Evolutionary conservation across 1,284 basidiomycete genomes (phyloP).

Genomic region (Takashimella tepidaria): DNA sequence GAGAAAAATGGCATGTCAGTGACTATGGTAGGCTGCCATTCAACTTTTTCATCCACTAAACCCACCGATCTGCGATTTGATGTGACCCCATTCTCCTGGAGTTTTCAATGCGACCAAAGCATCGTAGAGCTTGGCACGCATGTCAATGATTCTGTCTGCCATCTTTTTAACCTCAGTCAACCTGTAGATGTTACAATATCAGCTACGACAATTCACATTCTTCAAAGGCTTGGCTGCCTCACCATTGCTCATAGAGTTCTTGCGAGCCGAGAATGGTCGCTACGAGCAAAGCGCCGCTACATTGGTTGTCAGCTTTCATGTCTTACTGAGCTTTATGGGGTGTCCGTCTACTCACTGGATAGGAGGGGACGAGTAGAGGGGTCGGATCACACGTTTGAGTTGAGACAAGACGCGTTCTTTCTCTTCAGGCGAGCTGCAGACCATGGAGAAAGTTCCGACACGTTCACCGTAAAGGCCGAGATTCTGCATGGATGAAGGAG

Average conservation of each 20-base stretch:
- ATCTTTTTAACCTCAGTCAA: constrained; percentile 86
- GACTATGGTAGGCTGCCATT: too few relatives aligned
- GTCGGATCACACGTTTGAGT: constrained; percentile 91
- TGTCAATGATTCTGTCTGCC: constrained; percentile 93
- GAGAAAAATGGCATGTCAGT: too few relatives aligned
- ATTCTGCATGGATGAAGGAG: constrained; percentile 57
- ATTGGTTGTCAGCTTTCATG: constrained; percentile 16
- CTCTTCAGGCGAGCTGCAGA: constrained; percentile 67
- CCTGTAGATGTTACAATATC: constrained; percentile 21
- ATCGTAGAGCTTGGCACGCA: constrained; percentile 81
- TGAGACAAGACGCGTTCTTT: constrained; percentile 86
- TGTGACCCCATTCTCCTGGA: constrained; percentile 92
- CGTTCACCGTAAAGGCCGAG: constrained; percentile 98
- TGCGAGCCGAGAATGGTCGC: constrained; percentile 69
- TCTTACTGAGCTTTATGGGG: neutral
- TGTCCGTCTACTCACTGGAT: constrained; percentile 64
- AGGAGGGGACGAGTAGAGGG: constrained; percentile 98
- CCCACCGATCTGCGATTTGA: constrained; percentile 82
- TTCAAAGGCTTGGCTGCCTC: constrained; percentile 16
- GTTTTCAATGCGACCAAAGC: constrained; percentile 78
- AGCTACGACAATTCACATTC: too few relatives aligned
- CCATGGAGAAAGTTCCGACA: constrained; percentile 86
- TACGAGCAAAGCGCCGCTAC: constrained; percentile 78
- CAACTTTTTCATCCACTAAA: neutral
- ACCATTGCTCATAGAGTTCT: constrained; percentile 80